A percentile compares a stretch with the other conserved stretches of the same genome.
Evolutionary conservation across 441 rosid genomes (phyloP).

Genomic region (Brassica hybrid): DNA sequence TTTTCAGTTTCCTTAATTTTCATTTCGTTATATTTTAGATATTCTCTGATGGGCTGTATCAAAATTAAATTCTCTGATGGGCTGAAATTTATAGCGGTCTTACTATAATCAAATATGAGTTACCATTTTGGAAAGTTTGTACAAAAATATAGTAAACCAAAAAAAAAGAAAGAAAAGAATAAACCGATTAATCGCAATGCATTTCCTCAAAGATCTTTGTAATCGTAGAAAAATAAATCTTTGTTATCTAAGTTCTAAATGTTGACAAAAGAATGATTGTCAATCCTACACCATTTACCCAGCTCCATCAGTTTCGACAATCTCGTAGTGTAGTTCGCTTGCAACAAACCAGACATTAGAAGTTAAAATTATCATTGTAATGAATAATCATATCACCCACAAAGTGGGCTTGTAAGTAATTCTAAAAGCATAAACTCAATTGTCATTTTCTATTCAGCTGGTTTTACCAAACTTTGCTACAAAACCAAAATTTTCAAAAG

Average conservation of each 20-base stretch:
- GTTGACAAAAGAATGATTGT: background rate
- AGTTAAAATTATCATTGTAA: background rate
- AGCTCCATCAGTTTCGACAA: too few relatives aligned
- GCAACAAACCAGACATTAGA: too few relatives aligned
- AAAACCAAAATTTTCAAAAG: slow-evolving; percentile 18
- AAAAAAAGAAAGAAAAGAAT: background rate
- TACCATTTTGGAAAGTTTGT: background rate
- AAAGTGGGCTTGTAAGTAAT: background rate
- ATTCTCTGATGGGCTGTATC: background rate
- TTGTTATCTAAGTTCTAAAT: too few relatives aligned
- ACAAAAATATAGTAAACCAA: background rate
- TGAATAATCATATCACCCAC: background rate
- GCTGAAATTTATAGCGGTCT: background rate
- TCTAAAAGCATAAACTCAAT: slow-evolving; percentile 1
- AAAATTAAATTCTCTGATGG: background rate
- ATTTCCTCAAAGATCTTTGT: background rate
- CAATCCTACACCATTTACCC: background rate
- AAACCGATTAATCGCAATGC: background rate
- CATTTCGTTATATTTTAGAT: background rate
- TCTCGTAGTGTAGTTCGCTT: too few relatives aligned
- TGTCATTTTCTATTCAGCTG: background rate
- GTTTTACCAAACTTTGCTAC: slow-evolving; percentile 23
- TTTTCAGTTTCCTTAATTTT: background rate
- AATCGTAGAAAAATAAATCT: too few relatives aligned
- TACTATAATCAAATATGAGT: background rate